Conservation (phyloP, 768 basidiomycete genomes). For the Mycena albidolilacea region DNA sequence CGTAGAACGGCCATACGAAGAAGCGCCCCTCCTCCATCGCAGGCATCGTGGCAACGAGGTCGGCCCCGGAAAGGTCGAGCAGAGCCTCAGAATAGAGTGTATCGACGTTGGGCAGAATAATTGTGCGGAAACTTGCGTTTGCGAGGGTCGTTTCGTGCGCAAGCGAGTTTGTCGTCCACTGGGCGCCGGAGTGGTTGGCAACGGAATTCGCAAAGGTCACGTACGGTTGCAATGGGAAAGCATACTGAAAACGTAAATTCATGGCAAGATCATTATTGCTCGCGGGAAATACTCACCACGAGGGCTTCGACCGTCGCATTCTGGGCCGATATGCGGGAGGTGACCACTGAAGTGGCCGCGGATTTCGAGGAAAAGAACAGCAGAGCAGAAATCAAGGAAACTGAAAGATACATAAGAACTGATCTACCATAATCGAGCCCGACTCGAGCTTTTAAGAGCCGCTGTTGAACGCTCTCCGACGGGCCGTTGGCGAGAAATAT, state of each 20-base stretch:
- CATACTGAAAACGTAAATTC: neutral
- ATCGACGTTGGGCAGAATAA: constrained; percentile 31
- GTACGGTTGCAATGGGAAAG: neutral
- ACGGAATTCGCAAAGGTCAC: constrained; percentile 10
- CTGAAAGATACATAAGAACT: neutral
- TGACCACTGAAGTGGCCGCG: too few species aligned
- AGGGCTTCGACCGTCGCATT: too few species aligned
- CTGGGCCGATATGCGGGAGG: too few species aligned
- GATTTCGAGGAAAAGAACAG: too few species aligned
- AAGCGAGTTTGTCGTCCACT: constrained; percentile 18
- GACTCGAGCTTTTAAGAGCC: neutral
- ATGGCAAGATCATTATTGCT: too few species aligned
- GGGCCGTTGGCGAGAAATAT: neutral
- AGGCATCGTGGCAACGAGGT: constrained; percentile 25
- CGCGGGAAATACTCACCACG: too few species aligned
- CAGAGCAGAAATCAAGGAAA: too few species aligned
- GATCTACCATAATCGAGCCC: neutral
- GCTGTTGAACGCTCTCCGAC: neutral
- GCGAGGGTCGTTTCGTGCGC: neutral
- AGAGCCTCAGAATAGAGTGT: constrained; percentile 17
- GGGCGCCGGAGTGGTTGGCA: neutral
- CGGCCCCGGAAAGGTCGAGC: constrained; percentile 20
- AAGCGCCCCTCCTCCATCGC: constrained; percentile 6
- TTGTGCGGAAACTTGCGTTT: constrained; percentile 6
- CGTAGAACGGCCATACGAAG: constrained; percentile 31